Conservation (phyloP, 106 monocot species). For the Allium fistulosum region DNA sequence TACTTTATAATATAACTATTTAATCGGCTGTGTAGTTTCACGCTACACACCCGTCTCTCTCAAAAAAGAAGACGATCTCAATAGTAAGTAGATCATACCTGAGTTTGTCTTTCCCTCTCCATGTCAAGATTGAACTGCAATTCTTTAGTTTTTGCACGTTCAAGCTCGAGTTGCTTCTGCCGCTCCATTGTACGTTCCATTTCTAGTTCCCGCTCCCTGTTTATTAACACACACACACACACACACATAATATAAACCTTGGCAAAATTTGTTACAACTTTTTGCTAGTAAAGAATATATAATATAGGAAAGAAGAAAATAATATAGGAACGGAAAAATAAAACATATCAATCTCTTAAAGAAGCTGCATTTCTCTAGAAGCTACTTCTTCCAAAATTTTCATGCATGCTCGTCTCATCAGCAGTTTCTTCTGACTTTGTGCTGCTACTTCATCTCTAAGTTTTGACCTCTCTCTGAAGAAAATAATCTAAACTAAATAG, state of each 20-base stretch:
- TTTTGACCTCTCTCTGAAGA: too few species aligned
- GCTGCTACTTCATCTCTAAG: too few species aligned
- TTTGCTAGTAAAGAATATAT: background rate
- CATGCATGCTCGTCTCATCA: constrained; percentile 46
- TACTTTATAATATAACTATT: too few species aligned
- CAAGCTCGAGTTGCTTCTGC: constrained; percentile 63
- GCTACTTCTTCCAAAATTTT: constrained; percentile 72
- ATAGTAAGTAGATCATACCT: too few species aligned
- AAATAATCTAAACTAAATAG: too few species aligned
- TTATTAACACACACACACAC: too few species aligned
- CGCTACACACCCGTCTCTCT: too few species aligned
- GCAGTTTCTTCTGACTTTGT: too few species aligned
- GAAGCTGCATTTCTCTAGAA: constrained; percentile 72
- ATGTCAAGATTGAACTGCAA: constrained; percentile 80
- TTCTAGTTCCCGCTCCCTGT: too few species aligned
- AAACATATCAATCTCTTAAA: constrained; percentile 93
- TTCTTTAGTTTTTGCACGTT: constrained; percentile 84
- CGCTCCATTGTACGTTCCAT: constrained; percentile 77
- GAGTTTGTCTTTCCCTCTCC: constrained; percentile 85
- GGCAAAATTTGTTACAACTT: background rate
- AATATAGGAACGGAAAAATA: too few species aligned
- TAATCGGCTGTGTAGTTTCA: too few species aligned
- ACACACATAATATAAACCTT: background rate
- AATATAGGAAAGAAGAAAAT: constrained; percentile 19
- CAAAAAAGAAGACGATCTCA: too few species aligned